Evolutionary conservation across 129 eudicot species (phyloP), one percentile per base, ranked within the genome.

Genomic region (Flaveria brownii): DNA sequence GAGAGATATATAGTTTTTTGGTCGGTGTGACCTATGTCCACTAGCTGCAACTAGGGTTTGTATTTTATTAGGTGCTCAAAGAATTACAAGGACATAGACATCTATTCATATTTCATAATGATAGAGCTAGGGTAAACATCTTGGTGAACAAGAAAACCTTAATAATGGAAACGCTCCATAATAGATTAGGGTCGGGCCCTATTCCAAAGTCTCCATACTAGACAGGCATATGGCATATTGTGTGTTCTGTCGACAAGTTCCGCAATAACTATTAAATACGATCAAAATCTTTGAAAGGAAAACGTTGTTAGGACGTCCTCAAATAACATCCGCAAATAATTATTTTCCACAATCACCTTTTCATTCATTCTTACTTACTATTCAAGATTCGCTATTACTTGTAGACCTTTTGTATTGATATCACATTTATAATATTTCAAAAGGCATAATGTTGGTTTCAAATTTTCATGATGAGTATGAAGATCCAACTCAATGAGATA

Each of bases 221-320:
- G 7, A 36, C 41, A 36, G 8, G 41, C 22, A 23, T 52, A 52
- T 7, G 10, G 59, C 59, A 52, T 51, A 25, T 36, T 2, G 20
- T 62, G 68, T 62, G 61, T 70, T 49, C 16, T 51, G n/a, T 71
- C 64, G 4, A 71, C 46, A 33, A 16, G 30, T 11, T 15, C 63
- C 9, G 49, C n/a, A n/a, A 43, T 45, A 74, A 45, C 61, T 60
- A 52, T n/a, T 52, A 56, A 20, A 22, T 57, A 11, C 22, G 36
- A 26, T 63, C 36, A 75, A 30, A 75, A 64, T 30, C 59, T 23
- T 42, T 70, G 30, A 47, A 70, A 70, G 16, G 43, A 5, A 70
- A 25, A 14, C 50, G 33, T 6, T n/a, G 42, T 33, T 54, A 22
- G 18, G 46, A 71, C 5, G 28, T 6, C 52, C 9, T 28, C 47